Evolutionary conservation across 805 yeast genomes (phyloP).

Genomic region (Teunomyces lycoperdinae): DNA sequence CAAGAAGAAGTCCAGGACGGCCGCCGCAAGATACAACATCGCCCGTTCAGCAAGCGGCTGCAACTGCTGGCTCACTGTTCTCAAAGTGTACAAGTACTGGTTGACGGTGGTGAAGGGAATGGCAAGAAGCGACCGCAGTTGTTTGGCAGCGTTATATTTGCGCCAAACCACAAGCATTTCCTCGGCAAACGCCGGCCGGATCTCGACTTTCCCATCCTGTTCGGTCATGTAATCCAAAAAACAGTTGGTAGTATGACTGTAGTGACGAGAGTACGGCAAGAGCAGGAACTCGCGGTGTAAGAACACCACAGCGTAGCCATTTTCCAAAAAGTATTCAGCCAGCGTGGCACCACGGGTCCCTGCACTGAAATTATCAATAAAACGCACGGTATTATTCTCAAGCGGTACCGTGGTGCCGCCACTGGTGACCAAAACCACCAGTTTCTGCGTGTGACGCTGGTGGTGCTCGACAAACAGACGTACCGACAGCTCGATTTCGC

Average conservation of each 20-base stretch:
- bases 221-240: conserved; percentile 80
- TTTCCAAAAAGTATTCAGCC: conserved; percentile 84
- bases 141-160: conserved; percentile 52
- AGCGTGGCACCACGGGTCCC: conserved; percentile 98
- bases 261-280: conserved; percentile 88
- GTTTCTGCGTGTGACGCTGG: conserved; percentile 34
- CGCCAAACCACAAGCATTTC: conserved; percentile 59
- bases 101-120: conserved; percentile 94
- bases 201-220: conserved; percentile 52
- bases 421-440: conserved; percentile 80
- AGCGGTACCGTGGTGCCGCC: conserved; percentile 99
- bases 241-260: conserved; percentile 78
- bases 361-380: conserved; percentile 94
- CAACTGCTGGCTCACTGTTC: conserved; percentile 59
- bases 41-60: conserved; percentile 55
- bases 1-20: conserved; percentile 93
- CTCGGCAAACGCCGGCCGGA: conserved; percentile 57
- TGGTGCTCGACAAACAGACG: conserved; percentile 62
- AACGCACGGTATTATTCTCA: conserved; percentile 94
- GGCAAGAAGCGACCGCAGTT: conserved; percentile 52
- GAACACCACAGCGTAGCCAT: conserved; percentile 90
- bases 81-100: conserved; percentile 85
- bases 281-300: conserved; percentile 89
- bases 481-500: conserved; percentile 56
- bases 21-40: conserved; percentile 90